Evolutionary conservation across 257 asterid species (phyloP).

Genomic region (Rhazya stricta): DNA sequence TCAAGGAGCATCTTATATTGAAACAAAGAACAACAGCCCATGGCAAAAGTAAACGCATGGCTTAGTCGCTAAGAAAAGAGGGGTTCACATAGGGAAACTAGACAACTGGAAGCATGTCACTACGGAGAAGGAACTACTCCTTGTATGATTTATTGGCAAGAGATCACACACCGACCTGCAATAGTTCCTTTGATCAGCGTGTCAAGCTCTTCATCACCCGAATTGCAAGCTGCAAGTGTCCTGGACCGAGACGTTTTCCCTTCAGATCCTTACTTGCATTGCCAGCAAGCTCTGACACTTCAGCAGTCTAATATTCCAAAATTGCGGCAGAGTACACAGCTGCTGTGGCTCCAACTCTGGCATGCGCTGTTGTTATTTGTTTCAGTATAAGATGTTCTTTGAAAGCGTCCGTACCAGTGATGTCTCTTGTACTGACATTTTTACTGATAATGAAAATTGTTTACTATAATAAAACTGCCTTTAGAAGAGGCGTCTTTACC

Average conservation of each 20-base stretch:
- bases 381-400: conserved; percentile 34
- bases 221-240: conserved; percentile 39
- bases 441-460: too few relatives aligned
- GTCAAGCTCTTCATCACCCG: conserved; percentile 40
- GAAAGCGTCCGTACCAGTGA: too few relatives aligned
- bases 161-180: conserved; percentile 39
- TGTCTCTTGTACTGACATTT: too few relatives aligned
- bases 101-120: background rate
- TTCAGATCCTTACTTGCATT: conserved; percentile 40
- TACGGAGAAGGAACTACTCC: conserved; percentile 12
- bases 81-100: background rate
- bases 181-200: conserved; percentile 41
- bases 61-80: background rate
- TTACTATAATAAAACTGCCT: too few relatives aligned
- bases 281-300: conserved; percentile 38
- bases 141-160: conserved; percentile 36
- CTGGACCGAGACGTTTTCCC: conserved; percentile 37
- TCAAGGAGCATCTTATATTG: too few relatives aligned
- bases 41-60: conserved; percentile 12
- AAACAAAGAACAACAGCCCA: too few relatives aligned
- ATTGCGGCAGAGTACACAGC: conserved; percentile 43
- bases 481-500: too few relatives aligned
- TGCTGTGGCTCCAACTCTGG: conserved; percentile 40
- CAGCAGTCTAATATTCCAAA: conserved; percentile 37
- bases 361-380: conserved; percentile 33